A percentile compares a stretch with the other conserved stretches of the same genome.
phyloP scores from a whole-genome alignment of 177 flowering plant species.

The Vitis hybrid region DNA sequence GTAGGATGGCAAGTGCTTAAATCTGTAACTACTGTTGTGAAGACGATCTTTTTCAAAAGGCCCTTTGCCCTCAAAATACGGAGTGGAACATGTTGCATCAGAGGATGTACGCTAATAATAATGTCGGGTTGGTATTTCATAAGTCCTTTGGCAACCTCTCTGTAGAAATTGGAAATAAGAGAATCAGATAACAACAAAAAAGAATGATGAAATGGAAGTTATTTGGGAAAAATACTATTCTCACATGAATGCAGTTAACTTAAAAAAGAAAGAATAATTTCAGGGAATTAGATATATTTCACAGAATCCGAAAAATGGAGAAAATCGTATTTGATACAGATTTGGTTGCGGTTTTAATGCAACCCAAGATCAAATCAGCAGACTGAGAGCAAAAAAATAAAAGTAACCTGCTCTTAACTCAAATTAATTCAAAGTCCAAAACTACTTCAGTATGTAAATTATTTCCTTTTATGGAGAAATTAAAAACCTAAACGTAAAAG shows the following conservation, averaged over 20 bases:
- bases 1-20: conserved; percentile 97
- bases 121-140: conserved; percentile 95
- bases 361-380: not conserved
- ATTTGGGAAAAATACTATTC: too few relatives aligned
- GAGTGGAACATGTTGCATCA: conserved; percentile 98
- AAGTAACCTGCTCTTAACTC: too few relatives aligned
- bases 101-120: conserved; percentile 95
- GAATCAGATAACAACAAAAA: not conserved
- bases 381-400: too few relatives aligned
- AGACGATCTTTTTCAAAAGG: conserved; percentile 83
- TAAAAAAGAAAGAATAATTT: not conserved
- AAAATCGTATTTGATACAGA: not conserved
- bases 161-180: conserved; percentile 21
- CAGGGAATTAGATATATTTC: not conserved
- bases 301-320: not conserved
- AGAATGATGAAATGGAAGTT: not conserved
- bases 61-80: conserved; percentile 83
- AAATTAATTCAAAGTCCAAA: too few relatives aligned
- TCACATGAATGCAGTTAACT: not conserved
- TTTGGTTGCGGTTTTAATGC: not conserved
- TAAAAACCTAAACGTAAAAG: too few relatives aligned
- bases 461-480: too few relatives aligned
- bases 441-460: too few relatives aligned
- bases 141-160: conserved; percentile 92
- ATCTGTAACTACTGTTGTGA: conserved; percentile 95